Percentiles rank a stretch among this genome's conserved stretches.
Conservation (phyloP, 2,329 filamentous ascomycete genomes). For the Plectosphaerella cucumerina region DNA sequence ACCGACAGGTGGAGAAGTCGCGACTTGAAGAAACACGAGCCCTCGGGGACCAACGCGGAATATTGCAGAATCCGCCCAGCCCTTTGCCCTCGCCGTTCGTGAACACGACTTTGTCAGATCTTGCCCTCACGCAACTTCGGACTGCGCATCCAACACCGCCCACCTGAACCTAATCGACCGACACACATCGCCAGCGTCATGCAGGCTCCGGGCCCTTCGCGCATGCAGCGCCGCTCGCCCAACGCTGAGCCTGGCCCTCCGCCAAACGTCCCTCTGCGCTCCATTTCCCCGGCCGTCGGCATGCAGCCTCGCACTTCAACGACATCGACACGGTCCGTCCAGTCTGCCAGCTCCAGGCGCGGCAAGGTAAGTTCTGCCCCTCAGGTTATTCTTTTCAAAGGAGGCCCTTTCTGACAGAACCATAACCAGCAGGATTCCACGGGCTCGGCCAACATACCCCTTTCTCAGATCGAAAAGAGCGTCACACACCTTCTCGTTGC, state of each 20-base stretch:
- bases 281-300: conserved; percentile 56
- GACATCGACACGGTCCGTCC: conserved; percentile 59
- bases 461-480: conserved; percentile 98
- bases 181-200: conserved; percentile 26
- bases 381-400: neutral
- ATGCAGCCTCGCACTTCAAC: conserved; percentile 61
- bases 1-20: too few species aligned
- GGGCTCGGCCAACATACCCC: conserved; percentile 61
- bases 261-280: conserved; percentile 48
- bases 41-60: too few species aligned
- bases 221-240: conserved; percentile 60
- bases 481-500: conserved; percentile 96
- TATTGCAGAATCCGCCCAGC: too few species aligned
- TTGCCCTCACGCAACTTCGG: neutral
- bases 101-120: too few species aligned
- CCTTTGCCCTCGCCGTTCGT: too few species aligned
- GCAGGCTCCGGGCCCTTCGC: conserved; percentile 47
- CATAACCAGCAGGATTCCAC: conserved; percentile 12
- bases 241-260: conserved; percentile 56
- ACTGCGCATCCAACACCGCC: neutral
- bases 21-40: too few species aligned
- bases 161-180: neutral
- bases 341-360: conserved; percentile 40
- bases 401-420: neutral
- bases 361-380: conserved; percentile 51